Evolutionary conservation across 352 stramenopile species (phyloP).

Genomic region (Pythium brachiatum): DNA sequence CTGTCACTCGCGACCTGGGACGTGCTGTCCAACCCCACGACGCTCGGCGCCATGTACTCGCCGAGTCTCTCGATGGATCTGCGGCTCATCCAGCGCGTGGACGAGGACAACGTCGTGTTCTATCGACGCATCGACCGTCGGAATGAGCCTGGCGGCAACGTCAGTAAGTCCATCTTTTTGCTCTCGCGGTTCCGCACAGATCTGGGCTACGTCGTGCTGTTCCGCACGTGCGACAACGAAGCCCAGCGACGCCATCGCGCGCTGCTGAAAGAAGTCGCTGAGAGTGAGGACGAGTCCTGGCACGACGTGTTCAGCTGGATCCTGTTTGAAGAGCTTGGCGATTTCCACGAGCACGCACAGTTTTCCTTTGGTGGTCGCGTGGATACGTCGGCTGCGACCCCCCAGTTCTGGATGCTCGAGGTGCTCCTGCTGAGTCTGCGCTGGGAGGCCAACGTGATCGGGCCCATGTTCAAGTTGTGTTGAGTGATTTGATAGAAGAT

Average conservation of each 20-base stretch:
- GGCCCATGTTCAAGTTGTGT: slow-evolving; percentile 33
- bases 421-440: slow-evolving; percentile 57
- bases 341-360: slow-evolving; percentile 26
- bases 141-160: slow-evolving; percentile 15
- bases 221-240: slow-evolving; percentile 37
- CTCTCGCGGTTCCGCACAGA: slow-evolving; percentile 40
- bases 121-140: slow-evolving; percentile 40
- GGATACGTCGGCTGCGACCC: slow-evolving; percentile 35
- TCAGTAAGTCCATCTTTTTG: slow-evolving; percentile 50
- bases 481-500: background rate
- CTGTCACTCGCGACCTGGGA: slow-evolving; percentile 39
- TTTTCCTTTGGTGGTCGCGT: slow-evolving; percentile 57
- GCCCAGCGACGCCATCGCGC: slow-evolving; percentile 11
- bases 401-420: slow-evolving; percentile 63
- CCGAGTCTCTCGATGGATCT: slow-evolving; percentile 34
- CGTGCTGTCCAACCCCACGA: slow-evolving; percentile 31
- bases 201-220: slow-evolving; percentile 40
- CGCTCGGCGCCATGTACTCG: slow-evolving; percentile 42
- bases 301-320: slow-evolving; percentile 66
- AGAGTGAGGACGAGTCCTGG: slow-evolving; percentile 33
- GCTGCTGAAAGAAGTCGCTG: slow-evolving; percentile 5
- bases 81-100: slow-evolving; percentile 47
- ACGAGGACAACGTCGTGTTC: slow-evolving; percentile 62
- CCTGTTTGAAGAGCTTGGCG: slow-evolving; percentile 37
- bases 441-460: slow-evolving; percentile 53